Evolutionary conservation across 2,329 filamentous ascomycete genomes (phyloP), one percentile per base, ranked within the genome.

Genomic region (Elsinoe necatrix): DNA sequence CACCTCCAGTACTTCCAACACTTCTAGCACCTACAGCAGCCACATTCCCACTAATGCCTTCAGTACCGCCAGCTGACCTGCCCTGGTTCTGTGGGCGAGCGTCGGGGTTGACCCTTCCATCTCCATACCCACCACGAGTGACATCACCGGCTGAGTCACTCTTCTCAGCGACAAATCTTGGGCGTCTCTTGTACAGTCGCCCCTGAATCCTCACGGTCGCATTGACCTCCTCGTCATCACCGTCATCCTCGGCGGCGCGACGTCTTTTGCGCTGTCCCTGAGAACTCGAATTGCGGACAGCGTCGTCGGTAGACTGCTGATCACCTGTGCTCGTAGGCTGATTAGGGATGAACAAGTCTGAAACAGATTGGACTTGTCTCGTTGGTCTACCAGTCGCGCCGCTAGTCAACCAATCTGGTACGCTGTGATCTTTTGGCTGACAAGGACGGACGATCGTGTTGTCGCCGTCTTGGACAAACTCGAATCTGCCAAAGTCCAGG

Each of bases 401-500:
- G 55, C 14, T 20, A 25, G 41, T 18, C 12, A 45, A 18, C 41
- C 41, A 45, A 8, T 45, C 41, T 25, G 41, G 41, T 45, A 45
- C 20, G 20, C 9, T 18, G 41, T 9, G 20, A 25, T 45, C 41
- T 12, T 9, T 11, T 14, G 41, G 41, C 11, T 25, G 8, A 20
- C 41, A 45, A n/a, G 41, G 23, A n/a, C 41, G 41, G 21, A 45
- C 41, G 8, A 27, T 25, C 1, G 20, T 45, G 9, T 25, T 25
- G 41, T 21, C 20, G 21, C 23, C 41, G 11, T 45, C 31, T 29
- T 52, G 18, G 59, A 61, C 42, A 37, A 55, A 39, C 20, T 58
- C 47, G 12, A 52, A 34, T 23, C 59, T 51, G 20, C 18, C 54
- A n/a, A 48, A 48, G 71, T 67, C 63, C 42, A 79, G 67, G 9